Evolutionary conservation across 768 basidiomycete genomes (phyloP).

Genomic region (Termitomyces heimii): DNA sequence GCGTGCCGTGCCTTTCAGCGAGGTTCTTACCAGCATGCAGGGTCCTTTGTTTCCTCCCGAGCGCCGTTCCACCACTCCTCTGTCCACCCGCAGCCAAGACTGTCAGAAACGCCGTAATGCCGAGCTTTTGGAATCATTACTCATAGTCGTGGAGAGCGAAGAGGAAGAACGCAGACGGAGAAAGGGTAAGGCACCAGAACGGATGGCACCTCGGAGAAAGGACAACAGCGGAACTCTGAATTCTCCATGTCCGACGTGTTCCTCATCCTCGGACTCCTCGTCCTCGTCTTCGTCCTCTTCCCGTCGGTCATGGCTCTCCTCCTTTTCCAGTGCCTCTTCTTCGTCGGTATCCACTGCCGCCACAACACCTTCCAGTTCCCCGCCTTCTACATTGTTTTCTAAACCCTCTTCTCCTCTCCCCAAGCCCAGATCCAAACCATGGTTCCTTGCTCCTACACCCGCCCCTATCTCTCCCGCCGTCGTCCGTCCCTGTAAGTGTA

Average conservation of each 20-base stretch:
- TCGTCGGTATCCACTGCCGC: conserved; percentile 28
- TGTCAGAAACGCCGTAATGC: conserved; percentile 13
- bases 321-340: conserved; percentile 18
- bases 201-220: conserved; percentile 4
- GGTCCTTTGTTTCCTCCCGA: conserved; percentile 50
- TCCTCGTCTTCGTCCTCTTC: conserved; percentile 24
- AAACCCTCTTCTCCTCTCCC: conserved; percentile 1
- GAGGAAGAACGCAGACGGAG: conserved; percentile 27
- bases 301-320: conserved; percentile 18
- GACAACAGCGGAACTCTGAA: conserved; percentile 3
- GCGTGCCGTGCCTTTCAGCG: conserved; percentile 45
- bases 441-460: conserved; percentile 17
- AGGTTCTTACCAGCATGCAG: conserved; percentile 52
- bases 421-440: conserved; percentile 10
- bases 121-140: conserved; percentile 38
- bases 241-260: conserved; percentile 7
- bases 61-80: conserved; percentile 19
- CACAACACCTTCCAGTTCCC: conserved; percentile 26
- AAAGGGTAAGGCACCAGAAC: conserved; percentile 25
- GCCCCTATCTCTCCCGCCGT: conserved; percentile 15
- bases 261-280: conserved; percentile 18
- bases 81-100: conserved; percentile 17
- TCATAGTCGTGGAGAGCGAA: conserved; percentile 37
- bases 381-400: conserved; percentile 1
- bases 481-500: conserved; percentile 26